These are phyloP conservation scores for Pinus taeda DNA, from an alignment of 75 land plant species.

Conservation along the genomic window DNA sequence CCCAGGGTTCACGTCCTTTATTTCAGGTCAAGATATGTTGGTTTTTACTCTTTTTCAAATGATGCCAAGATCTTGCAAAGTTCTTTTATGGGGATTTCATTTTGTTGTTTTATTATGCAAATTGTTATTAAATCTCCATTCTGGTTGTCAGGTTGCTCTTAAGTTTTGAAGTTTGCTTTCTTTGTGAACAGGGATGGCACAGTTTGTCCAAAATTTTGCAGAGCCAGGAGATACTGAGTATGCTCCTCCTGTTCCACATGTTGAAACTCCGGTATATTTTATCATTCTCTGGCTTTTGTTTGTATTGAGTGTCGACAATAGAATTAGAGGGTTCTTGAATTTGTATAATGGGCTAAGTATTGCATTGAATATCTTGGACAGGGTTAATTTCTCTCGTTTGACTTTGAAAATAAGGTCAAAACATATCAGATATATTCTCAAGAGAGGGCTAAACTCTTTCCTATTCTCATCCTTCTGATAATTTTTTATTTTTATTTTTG, in stretches of 20 bases:
- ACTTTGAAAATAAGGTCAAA: not conserved
- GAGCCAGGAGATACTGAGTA: slow-evolving; percentile 89
- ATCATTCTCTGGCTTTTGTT: not conserved
- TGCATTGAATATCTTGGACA: not conserved
- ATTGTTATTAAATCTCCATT: not conserved
- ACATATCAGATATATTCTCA: not conserved
- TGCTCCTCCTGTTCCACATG: slow-evolving; percentile 82
- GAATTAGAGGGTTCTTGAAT: not conserved
- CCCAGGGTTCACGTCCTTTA: too few relatives aligned
- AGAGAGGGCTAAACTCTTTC: not conserved
- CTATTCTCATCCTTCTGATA: not conserved
- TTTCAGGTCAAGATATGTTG: too few relatives aligned
- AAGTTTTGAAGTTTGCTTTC: not conserved
- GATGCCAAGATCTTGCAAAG: not conserved
- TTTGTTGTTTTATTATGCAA: not conserved
- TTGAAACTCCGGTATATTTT: slow-evolving; percentile 75
- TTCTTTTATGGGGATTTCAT: not conserved
- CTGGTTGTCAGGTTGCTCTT: not conserved
- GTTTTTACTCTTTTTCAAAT: too few relatives aligned
- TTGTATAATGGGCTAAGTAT: not conserved
- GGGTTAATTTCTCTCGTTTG: not conserved
- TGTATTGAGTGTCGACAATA: not conserved
- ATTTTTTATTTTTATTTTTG: not conserved
- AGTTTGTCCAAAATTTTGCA: slow-evolving; percentile 80
- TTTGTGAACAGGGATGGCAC: slow-evolving; percentile 40